Evolutionary conservation across 345 rosid species (phyloP).

Genomic region (Abelmoschus esculentus): DNA sequence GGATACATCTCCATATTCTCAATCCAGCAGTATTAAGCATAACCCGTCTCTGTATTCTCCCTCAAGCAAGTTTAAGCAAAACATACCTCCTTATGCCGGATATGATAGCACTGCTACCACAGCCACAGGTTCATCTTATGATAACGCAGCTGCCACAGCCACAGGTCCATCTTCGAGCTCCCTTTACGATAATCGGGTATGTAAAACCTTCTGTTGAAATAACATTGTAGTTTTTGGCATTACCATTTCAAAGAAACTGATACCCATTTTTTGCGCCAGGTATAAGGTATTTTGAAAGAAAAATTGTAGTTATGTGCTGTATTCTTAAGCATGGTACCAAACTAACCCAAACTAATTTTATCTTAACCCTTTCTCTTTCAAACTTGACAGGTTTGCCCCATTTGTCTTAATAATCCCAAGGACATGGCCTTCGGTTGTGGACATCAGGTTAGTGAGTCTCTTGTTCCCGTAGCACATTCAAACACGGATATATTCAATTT

Average conservation of each 20-base stretch:
- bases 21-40: constrained; percentile 19
- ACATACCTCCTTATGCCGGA: constrained; percentile 19
- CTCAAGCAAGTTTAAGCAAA: constrained; percentile 34
- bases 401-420: constrained; percentile 53
- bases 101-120: constrained; percentile 12
- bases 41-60: constrained; percentile 19
- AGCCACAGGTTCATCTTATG: constrained; percentile 13
- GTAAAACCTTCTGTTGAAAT: background rate
- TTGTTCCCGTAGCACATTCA: background rate
- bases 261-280: background rate
- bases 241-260: background rate
- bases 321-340: background rate
- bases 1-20: background rate
- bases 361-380: background rate
- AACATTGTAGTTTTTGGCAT: background rate
- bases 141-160: background rate
- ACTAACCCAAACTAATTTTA: background rate
- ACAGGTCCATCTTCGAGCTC: constrained; percentile 22
- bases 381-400: constrained; percentile 52
- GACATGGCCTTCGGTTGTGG: constrained; percentile 87
- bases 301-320: background rate
- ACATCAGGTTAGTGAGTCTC: constrained; percentile 52
- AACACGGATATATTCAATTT: background rate
- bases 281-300: background rate
- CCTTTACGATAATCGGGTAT: constrained; percentile 47